Conservation (phyloP, 2,329 filamentous ascomycete species). For the Rosellinia necatrix region DNA sequence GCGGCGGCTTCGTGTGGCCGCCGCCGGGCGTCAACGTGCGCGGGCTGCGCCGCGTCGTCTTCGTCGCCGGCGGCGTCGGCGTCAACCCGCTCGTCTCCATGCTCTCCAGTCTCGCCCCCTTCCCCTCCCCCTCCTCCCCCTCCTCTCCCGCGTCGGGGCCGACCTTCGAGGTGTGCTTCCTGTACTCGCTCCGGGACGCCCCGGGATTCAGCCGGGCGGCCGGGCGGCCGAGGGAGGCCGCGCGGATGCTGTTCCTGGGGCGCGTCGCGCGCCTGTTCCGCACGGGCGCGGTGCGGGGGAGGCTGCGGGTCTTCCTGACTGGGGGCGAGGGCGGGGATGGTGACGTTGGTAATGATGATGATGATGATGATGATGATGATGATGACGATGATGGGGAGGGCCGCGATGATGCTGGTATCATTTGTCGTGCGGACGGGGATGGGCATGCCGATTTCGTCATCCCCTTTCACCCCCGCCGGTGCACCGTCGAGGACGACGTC, state of each 20-base stretch:
- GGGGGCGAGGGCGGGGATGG: constrained; percentile 11
- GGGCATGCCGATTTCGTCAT: constrained; percentile 30
- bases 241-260: constrained; percentile 56
- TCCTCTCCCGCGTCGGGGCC: background rate
- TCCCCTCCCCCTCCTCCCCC: background rate
- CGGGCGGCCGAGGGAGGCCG: background rate
- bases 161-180: constrained; percentile 56
- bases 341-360: background rate
- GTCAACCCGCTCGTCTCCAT: constrained; percentile 83
- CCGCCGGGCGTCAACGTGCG: constrained; percentile 54
- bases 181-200: constrained; percentile 64
- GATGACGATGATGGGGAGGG: constrained; percentile 19
- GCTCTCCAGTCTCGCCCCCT: constrained; percentile 56
- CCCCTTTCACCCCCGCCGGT: constrained; percentile 45
- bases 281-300: constrained; percentile 44
- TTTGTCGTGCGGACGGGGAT: constrained; percentile 4
- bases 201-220: background rate
- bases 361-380: constrained; percentile 4
- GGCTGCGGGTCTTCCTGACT: constrained; percentile 55
- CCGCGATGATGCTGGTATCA: background rate
- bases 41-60: constrained; percentile 64
- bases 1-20: constrained; percentile 82
- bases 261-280: constrained; percentile 51
- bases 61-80: constrained; percentile 81
- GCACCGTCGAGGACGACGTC: constrained; percentile 49